Evolutionary conservation across 2,329 filamentous ascomycete genomes (phyloP).

Genomic region (Lachnellula subtilissima): DNA sequence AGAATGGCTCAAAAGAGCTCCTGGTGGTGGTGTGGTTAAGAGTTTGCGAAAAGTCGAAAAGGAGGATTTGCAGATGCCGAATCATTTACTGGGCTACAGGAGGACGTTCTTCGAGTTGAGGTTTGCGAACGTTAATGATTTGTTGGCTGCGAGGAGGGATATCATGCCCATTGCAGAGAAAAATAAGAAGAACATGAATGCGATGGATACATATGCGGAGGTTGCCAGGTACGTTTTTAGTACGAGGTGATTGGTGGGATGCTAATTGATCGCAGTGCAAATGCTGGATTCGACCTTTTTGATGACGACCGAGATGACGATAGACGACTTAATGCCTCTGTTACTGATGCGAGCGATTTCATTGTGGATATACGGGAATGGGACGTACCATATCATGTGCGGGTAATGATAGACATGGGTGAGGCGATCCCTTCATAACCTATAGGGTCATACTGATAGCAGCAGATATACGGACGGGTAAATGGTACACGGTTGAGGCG

Average conservation of each 20-base stretch:
- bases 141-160: slow-evolving; percentile 77
- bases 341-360: slow-evolving; percentile 89
- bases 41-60: slow-evolving; percentile 73
- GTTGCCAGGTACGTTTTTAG: slow-evolving; percentile 67
- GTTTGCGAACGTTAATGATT: slow-evolving; percentile 82
- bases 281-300: slow-evolving; percentile 89
- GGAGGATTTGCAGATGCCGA: slow-evolving; percentile 91
- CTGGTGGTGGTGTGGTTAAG: slow-evolving; percentile 77
- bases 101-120: slow-evolving; percentile 81
- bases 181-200: slow-evolving; percentile 93
- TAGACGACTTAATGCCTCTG: slow-evolving; percentile 67
- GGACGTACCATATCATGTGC: slow-evolving; percentile 97
- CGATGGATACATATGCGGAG: slow-evolving; percentile 98
- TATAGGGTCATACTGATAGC: slow-evolving; percentile 14
- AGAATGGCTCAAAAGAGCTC: slow-evolving; percentile 81
- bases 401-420: slow-evolving; percentile 95
- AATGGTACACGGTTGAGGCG: slow-evolving; percentile 93
- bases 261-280: slow-evolving; percentile 48
- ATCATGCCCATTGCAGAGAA: slow-evolving; percentile 90
- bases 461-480: slow-evolving; percentile 86
- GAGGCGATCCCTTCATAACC: slow-evolving; percentile 18
- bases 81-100: slow-evolving; percentile 87
- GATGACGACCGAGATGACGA: slow-evolving; percentile 80
- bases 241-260: background rate
- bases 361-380: slow-evolving; percentile 99